Percentiles rank a stretch among this genome's conserved stretches.
Conservation (phyloP, 2,329 filamentous ascomycete species). For the Rhinocladiella similis region DNA sequence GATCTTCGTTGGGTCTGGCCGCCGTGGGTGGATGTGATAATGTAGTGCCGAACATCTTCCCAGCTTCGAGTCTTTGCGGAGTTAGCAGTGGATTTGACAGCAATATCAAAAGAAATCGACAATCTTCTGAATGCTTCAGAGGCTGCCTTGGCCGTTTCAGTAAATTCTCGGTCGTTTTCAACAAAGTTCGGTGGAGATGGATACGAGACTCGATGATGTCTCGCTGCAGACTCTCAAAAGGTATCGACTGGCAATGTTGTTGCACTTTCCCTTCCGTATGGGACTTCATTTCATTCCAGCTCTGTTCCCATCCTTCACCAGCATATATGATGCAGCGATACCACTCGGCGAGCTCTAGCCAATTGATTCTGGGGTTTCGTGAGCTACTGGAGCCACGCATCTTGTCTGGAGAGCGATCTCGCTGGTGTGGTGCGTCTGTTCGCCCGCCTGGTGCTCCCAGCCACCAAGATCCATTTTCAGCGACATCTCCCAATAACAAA, state of each 20-base stretch:
- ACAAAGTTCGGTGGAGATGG: constrained; percentile 67
- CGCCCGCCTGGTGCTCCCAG: constrained; percentile 55
- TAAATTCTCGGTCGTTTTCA: constrained; percentile 77
- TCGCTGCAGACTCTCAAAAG: constrained; percentile 38
- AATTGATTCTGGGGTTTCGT: constrained; percentile 71
- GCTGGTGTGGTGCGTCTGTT: constrained; percentile 33
- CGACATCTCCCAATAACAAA: constrained; percentile 71
- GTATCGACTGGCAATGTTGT: constrained; percentile 43
- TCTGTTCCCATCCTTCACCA: constrained; percentile 65
- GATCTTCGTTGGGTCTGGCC: constrained; percentile 9
- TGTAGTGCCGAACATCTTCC: constrained; percentile 10
- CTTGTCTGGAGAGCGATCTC: constrained; percentile 35
- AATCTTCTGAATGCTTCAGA: constrained; percentile 66
- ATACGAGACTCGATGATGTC: constrained; percentile 63
- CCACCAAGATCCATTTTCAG: constrained; percentile 84
- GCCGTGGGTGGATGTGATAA: constrained; percentile 11
- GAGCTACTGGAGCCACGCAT: constrained; percentile 50
- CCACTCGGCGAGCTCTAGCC: constrained; percentile 71
- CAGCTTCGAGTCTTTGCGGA: constrained; percentile 23
- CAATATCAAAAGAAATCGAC: constrained; percentile 76
- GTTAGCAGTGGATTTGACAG: constrained; percentile 74
- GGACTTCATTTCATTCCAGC: constrained; percentile 56
- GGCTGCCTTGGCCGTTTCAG: constrained; percentile 76
- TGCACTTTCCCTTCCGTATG: constrained; percentile 25
- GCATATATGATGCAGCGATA: constrained; percentile 69